Percentiles rank a stretch among this genome's conserved stretches.
These are phyloP conservation scores for Populus tomentosa DNA, from an alignment of 441 rosid species.

Conservation along the genomic window DNA sequence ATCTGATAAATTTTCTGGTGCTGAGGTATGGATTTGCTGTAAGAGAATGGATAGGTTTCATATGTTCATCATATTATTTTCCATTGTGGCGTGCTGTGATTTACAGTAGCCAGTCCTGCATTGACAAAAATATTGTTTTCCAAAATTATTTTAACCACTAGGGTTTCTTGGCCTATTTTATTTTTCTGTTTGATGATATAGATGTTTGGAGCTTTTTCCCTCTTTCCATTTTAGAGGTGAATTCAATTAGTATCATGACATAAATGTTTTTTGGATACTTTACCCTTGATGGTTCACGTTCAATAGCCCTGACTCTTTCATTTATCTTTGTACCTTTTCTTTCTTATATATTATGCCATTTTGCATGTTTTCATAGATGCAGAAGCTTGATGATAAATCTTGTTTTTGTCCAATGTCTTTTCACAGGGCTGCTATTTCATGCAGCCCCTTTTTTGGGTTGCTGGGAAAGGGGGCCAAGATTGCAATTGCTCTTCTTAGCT, in stretches of 20 bases:
- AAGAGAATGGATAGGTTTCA: background rate
- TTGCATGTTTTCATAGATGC: background rate
- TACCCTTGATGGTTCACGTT: background rate
- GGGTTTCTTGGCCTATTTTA: background rate
- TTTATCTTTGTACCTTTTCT: background rate
- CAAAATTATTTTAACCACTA: background rate
- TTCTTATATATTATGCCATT: background rate
- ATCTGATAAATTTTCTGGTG: conserved; percentile 60
- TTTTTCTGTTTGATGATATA: background rate
- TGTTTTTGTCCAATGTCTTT: background rate
- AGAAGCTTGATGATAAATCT: background rate
- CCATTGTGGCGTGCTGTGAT: background rate
- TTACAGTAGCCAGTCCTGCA: background rate
- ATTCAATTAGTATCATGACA: background rate
- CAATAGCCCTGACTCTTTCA: background rate
- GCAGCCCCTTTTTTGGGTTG: background rate
- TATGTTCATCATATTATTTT: conserved; percentile 2
- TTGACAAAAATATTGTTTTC: background rate
- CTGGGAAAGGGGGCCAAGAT: background rate
- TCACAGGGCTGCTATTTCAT: background rate
- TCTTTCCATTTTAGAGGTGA: background rate
- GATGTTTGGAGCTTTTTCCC: background rate
- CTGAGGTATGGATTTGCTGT: conserved; percentile 52
- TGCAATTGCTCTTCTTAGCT: background rate
- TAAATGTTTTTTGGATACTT: background rate